Evolutionary conservation across 306 rosid genomes (phyloP).

Genomic region (Vigna mungo): DNA sequence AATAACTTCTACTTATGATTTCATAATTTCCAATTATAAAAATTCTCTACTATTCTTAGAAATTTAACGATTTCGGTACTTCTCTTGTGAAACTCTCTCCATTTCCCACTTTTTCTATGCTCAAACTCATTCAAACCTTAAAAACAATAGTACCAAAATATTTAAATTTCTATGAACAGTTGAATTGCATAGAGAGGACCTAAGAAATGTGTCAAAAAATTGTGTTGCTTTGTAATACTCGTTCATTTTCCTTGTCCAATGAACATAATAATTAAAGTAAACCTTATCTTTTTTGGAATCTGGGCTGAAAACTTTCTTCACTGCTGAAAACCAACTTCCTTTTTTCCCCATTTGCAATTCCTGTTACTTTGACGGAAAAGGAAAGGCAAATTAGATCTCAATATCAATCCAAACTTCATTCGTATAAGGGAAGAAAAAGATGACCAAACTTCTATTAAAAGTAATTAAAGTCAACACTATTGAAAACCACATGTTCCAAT

Average conservation of each 20-base stretch:
- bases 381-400: conserved; percentile 31
- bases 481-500: conserved; percentile 2
- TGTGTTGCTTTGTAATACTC: neutral
- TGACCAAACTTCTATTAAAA: conserved; percentile 24
- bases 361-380: conserved; percentile 39
- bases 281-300: conserved; percentile 82
- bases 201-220: neutral
- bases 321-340: conserved; percentile 81
- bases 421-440: neutral
- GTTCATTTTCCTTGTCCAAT: neutral
- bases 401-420: conserved; percentile 18
- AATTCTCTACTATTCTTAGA: neutral
- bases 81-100: neutral
- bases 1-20: neutral
- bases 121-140: neutral
- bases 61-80: neutral
- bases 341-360: conserved; percentile 75
- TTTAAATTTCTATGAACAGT: neutral
- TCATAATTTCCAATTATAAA: neutral
- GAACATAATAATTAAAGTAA: neutral
- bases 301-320: conserved; percentile 69
- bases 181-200: neutral
- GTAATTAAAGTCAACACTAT: conserved; percentile 31
- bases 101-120: neutral
- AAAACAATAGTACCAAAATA: neutral